Evolutionary conservation across 1,139 yeast species (phyloP).

Genomic region (Candida neerlandica): DNA sequence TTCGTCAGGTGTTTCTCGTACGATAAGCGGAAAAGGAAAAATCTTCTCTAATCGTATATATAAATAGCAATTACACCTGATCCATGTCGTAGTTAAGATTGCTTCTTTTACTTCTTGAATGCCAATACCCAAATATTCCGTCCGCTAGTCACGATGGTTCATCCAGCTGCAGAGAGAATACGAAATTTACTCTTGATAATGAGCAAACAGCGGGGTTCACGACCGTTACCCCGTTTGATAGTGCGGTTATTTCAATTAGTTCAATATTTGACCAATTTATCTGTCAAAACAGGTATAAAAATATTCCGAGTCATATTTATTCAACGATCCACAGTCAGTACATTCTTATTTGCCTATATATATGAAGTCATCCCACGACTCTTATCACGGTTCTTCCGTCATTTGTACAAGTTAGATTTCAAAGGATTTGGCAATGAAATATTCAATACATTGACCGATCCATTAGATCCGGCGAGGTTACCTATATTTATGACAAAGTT

Average conservation of each 20-base stretch:
- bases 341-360: conserved; percentile 38
- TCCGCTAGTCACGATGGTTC: not conserved
- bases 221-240: not conserved
- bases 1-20: not conserved
- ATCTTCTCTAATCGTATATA: not conserved
- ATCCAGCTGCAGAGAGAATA: not conserved
- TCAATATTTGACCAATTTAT: not conserved
- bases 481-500: conserved; percentile 31
- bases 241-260: not conserved
- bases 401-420: conserved; percentile 19
- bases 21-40: not conserved
- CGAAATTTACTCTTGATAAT: not conserved
- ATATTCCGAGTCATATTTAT: conserved; percentile 10
- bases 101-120: no score
- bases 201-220: not conserved
- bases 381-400: conserved; percentile 21
- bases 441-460: conserved; percentile 21
- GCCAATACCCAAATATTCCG: not conserved
- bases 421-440: conserved; percentile 15
- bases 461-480: conserved; percentile 30
- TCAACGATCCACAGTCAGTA: conserved; percentile 22
- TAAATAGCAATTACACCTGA: not conserved
- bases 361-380: conserved; percentile 38
- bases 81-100: not conserved
- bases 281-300: conserved; percentile 1